Evolutionary conservation across 2,329 filamentous ascomycete genomes (phyloP).

Genomic region (Alternaria dauci): DNA sequence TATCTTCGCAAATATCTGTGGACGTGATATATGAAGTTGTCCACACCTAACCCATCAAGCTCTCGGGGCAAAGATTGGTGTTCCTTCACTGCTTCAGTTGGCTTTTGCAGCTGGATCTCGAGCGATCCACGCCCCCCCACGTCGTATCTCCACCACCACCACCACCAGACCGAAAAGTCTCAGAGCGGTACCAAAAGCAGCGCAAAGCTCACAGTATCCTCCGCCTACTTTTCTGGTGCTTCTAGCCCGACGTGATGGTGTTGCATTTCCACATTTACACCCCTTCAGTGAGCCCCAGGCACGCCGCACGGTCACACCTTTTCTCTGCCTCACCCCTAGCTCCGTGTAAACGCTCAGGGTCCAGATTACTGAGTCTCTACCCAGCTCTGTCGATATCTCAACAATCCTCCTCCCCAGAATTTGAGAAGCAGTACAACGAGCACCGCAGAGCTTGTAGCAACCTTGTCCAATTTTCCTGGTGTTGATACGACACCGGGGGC

Average conservation of each 20-base stretch:
- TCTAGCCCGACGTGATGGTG: not conserved
- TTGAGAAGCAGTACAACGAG: not conserved
- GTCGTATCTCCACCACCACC: constrained; percentile 6
- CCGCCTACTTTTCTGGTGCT: not conserved
- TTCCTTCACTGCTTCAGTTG: not conserved
- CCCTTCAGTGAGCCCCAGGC: not conserved
- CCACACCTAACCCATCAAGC: not conserved
- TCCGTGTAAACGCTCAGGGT: not conserved
- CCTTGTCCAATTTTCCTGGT: constrained; percentile 16
- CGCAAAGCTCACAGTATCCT: not conserved
- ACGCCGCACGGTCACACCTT: not conserved
- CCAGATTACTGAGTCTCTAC: not conserved
- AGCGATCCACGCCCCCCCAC: not conserved
- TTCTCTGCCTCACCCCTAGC: constrained; percentile 4
- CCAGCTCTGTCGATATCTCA: not conserved
- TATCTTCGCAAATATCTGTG: not conserved
- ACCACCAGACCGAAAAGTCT: constrained; percentile 6
- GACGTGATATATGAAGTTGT: not conserved
- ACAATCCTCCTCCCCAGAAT: not conserved
- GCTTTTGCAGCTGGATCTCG: not conserved
- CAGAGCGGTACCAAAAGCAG: constrained; percentile 2
- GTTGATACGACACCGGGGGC: constrained; percentile 5
- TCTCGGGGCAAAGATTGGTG: not conserved
- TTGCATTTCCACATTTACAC: not conserved
- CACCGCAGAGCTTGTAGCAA: constrained; percentile 4